Base-by-base conservation (phyloP, 2,329 filamentous ascomycete species). In the Penicillium sumatraense region DNA sequence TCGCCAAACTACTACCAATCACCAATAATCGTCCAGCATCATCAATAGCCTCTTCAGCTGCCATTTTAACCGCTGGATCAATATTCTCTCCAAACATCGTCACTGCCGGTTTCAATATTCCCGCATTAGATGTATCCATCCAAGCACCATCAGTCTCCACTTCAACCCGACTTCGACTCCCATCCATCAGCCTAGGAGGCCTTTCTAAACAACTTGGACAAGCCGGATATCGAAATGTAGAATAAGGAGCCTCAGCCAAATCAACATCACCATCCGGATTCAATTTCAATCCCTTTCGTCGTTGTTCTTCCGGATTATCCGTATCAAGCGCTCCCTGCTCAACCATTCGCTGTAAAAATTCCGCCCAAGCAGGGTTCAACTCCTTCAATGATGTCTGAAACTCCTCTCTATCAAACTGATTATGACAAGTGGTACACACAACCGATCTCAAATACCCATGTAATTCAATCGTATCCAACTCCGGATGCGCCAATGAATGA, bases 31-130 rank as follows among this genome's bases (percentile, higher is more conserved):
- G 85, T 5, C 86, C 86, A 1, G 91, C 89, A 24, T 83, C 82
- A 67, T 97, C 90, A 47, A 98, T 86, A 11, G 89, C 89, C 24
- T 85, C 77, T 69, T 98, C 93, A 1, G 93, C 93, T 0, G 86
- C 86, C 1, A 78, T 73, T 72, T 96, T 97, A 31, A 93, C 87
- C 1, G 76, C 67, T 1, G 76, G 73, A 0, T 84, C 80, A 47
- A 98, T 96, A 56, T 86, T 93, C 75, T 98, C 95, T 14, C 95
- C 95, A 72, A 98, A 98, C 91, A 98, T 97, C 65, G 93, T 87
- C 2, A 99, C 93, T 1, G 90, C 90, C 3, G 95, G 95, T 70
- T 98, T 98, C 52, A 99, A 73, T 33, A 98, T 86, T 2, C 93
- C 95, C 0, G 86, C 90, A 2, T 83, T 86, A 63, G 86, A 87